Evolutionary conservation across 257 asterid species (phyloP).

Genomic region (Mentha longifolia): DNA sequence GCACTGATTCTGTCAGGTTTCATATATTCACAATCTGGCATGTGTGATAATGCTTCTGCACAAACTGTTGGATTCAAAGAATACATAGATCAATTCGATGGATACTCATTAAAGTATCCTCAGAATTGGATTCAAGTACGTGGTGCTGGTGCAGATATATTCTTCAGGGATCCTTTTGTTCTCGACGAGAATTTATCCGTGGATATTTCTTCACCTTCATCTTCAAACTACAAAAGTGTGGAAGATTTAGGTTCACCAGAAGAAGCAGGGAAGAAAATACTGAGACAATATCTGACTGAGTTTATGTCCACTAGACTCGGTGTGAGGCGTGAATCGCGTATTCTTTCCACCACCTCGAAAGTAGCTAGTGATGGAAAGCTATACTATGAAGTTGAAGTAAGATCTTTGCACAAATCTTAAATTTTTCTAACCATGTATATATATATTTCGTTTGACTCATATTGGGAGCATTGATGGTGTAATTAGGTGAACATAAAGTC

Average conservation of each 20-base stretch:
- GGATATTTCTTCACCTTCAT: conserved; percentile 90
- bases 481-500: conserved; percentile 85
- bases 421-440: background rate
- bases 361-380: conserved; percentile 82
- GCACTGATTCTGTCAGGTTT: conserved; percentile 67
- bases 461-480: conserved; percentile 13
- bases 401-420: conserved; percentile 19
- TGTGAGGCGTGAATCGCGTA: conserved; percentile 74
- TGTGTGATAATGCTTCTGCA: conserved; percentile 47
- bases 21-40: conserved; percentile 44
- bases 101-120: conserved; percentile 84
- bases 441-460: background rate
- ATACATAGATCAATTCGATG: conserved; percentile 80
- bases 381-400: conserved; percentile 84
- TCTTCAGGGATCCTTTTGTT: conserved; percentile 93
- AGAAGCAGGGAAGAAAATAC: conserved; percentile 80
- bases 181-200: conserved; percentile 89
- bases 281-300: conserved; percentile 85
- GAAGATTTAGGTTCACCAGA: conserved; percentile 89
- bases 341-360: conserved; percentile 83
- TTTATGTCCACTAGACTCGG: conserved; percentile 99
- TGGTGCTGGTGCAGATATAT: conserved; percentile 96
- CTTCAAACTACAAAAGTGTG: conserved; percentile 77
- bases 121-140: conserved; percentile 94
- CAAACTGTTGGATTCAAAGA: conserved; percentile 69